Base-by-base conservation (phyloP, 129 eudicot genomes). In the Dittrichia graveolens region DNA sequence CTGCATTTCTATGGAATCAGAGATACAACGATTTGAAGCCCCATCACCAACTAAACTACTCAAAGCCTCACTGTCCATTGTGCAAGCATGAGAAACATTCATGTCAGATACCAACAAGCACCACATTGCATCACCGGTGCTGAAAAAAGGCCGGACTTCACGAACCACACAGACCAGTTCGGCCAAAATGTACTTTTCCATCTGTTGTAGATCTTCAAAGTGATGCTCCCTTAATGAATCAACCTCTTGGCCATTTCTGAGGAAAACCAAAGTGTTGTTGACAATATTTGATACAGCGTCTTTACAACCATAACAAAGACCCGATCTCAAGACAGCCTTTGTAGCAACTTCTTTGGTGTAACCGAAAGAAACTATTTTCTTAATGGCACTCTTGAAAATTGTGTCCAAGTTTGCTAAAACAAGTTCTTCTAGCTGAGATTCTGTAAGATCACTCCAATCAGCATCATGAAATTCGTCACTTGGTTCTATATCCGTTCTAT, bases 51-150 rank as follows among this genome's bases (percentile, higher is more conserved):
- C 69, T 61, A 85, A 83, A 86, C 84, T 76, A 70, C 78, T 78
- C 65, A 85, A 84, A 7, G 90, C 60, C 40, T 90, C 95, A 66
- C 80, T 75, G 49, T 90, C 97, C 96, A 88, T 83, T 35, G 89
- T 89, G 83, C 97, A 94, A 71, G 97, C 98, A 61, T 82, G 93
- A 19, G 98, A 82, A 7, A 94, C 90, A 78, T 94, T 94, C 98
- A 94, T 94, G 68, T 94, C 98, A 41, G 93, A 85, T 72, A 94
- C 80, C 81, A 94, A 78, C 83, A 94, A 76, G 79, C 95, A 94
- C 98, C 98, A 94, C 98, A 94, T 87, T 67, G 98, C 96, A 68
- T 94, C 98, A 24, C 98, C 98, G 6, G 93, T 90, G 85, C 98
- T 94, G 62, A 87, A 88, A 71, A 84, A 94, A 61, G 98, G 98